Evolutionary conservation across 306 rosid species (phyloP), one percentile per base, ranked within the genome.

Genomic region (Glycine soja): DNA sequence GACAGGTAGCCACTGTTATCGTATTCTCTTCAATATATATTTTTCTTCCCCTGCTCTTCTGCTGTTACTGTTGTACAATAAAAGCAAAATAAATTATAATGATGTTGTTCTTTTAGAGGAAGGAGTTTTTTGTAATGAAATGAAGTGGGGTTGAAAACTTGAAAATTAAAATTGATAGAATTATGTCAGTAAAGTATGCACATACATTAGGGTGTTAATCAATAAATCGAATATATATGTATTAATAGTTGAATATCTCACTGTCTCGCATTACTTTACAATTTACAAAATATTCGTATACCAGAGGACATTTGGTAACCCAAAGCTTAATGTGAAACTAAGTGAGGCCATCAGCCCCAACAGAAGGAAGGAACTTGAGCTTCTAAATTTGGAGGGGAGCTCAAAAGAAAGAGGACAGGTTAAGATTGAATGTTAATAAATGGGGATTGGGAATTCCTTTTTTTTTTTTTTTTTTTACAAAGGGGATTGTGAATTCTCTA

Each of bases 21-120:
- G 11, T 51, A 72, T 72, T 32, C 24, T 72, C 76, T 72, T 52
- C 48, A 72, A n/a, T 50, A 18, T 48, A 0, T 5, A n/a, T 54
- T 15, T 15, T 24, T 24, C 16, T 16, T 8, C 65, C 34, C 8
- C 3, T 16, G 24, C 11, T 15, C 24, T 57, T 15, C 32, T 7
- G 62, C 11, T 53, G 59, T 9, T n/a, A 53, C 32, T 8, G 11
- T 16, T 16, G 63, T 16, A 57, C 59, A 54, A 7, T 54, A 54
- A n/a, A 52, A 15, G 24, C 9, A 54, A 54, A 54, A 50, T 50
- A 10, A 9, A 47, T 47, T 47, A 10, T 47, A 47, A 47, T 47
- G 3, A 47, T 47, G 52, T 24, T 24, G 30, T 47, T 46, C 10
- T 46, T 9, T 46, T 9, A 46, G 46, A 6, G 46, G 46, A 42